phyloP scores from a whole-genome alignment of 2,329 filamentous ascomycete genomes.

The Blastomyces gilchristii region DNA sequence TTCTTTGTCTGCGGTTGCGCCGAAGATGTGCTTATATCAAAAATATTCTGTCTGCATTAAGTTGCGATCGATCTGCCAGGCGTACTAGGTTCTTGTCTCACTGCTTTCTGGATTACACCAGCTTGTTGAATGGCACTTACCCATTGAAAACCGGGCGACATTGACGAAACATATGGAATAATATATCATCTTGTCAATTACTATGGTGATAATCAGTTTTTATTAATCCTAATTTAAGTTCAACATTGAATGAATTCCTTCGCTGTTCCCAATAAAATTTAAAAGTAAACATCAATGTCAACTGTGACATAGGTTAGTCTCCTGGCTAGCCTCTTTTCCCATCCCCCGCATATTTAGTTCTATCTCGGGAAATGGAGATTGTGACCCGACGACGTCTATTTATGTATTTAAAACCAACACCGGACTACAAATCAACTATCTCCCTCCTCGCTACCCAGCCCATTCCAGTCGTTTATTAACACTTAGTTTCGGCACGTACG shows the following conservation, averaged over 20 bases:
- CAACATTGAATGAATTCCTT: background rate
- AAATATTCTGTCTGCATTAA: constrained; percentile 6
- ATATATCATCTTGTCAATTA: background rate
- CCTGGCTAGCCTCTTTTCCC: background rate
- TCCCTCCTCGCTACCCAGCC: background rate
- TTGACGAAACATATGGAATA: constrained; percentile 7
- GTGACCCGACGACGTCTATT: background rate
- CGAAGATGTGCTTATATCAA: constrained; percentile 94
- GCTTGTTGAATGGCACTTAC: constrained; percentile 28
- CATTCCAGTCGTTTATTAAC: background rate
- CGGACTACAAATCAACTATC: background rate
- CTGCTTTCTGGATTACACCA: constrained; percentile 18
- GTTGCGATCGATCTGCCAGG: constrained; percentile 26
- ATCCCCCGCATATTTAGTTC: background rate
- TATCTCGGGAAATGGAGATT: background rate
- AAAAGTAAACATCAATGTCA: background rate
- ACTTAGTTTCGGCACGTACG: background rate
- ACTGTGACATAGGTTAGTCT: too few relatives aligned
- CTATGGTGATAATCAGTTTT: background rate
- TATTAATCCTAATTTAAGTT: background rate
- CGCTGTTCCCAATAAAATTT: background rate
- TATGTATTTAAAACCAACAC: too few relatives aligned
- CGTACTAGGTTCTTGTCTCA: constrained; percentile 37
- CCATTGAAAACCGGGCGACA: constrained; percentile 38
- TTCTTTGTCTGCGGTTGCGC: constrained; percentile 82